Evolutionary conservation across 108 stramenopile genomes (phyloP), one percentile per base, ranked within the genome.

Genomic region (Bacterosira constricta): DNA sequence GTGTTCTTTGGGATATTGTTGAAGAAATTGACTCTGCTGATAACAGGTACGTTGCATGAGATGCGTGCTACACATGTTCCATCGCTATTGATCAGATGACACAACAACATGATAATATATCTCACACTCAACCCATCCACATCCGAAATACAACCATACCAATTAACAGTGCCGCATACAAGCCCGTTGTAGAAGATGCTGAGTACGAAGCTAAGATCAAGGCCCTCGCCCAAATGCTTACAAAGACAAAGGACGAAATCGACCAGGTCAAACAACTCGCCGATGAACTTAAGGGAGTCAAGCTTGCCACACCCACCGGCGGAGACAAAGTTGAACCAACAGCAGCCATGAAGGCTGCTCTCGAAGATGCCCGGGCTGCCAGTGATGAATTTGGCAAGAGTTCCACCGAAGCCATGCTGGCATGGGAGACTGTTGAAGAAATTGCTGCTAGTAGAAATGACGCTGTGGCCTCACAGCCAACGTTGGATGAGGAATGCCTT

Each of bases 361-460:
- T 93, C 17, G 62, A 57, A n/a, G 78, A 59, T 32, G 92, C 92
- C 34, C 83, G 86, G 23, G 39, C 62, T 31, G 66, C 82, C 36
- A 82, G 83, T 2, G 62, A 77, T 13, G 56, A 83, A 41, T 71
- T 80, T 44, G 92, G 92, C 6, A 26, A 54, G 13, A 26, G 55
- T n/a, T 88, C 87, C 29, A 35, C 56, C 21, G 83, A 90, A 57
- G 92, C 92, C 47, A 76, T 64, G 44, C 47, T 93, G 71, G 92
- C 92, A 12, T 93, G 92, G 92, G 92, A 90, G 38, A 76, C 77
- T 0, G 85, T 93, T 1, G 92, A 93, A 68, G 88, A 93, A 59
- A 80, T 93, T 64, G 83, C 86, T 8, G 44, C 83, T 6, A 70
- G 67, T 23, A 73, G 66, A 39, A 73, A 36, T n/a, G 35, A 51